Evolutionary conservation across 73 alveolate genomes (phyloP).

Genomic region (Diophrys appendiculata): DNA sequence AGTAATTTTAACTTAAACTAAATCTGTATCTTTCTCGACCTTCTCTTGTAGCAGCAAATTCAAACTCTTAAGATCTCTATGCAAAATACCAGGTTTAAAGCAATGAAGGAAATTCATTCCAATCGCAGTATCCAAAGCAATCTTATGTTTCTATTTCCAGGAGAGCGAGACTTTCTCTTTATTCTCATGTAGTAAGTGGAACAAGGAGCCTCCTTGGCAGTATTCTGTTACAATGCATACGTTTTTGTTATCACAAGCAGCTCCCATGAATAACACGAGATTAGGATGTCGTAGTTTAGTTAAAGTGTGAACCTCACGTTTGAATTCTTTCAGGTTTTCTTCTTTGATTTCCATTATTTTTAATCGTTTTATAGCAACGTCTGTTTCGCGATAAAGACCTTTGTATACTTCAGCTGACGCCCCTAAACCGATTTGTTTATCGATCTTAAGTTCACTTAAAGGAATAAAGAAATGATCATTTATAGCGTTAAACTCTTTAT

Average conservation of each 20-base stretch:
- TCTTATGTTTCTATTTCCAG: constrained; percentile 85
- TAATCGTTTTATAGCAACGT: constrained; percentile 92
- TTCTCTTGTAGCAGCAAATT: constrained; percentile 79
- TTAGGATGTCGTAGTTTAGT: constrained; percentile 82
- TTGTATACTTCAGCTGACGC: constrained; percentile 80
- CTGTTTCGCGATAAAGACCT: constrained; percentile 90
- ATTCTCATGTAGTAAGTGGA: constrained; percentile 86
- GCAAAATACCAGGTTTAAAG: constrained; percentile 86
- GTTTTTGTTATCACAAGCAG: constrained; percentile 71
- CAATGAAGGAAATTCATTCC: constrained; percentile 95
- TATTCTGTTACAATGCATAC: constrained; percentile 91
- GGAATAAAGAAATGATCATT: constrained; percentile 37
- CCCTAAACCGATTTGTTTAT: constrained; percentile 66
- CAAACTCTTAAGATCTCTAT: constrained; percentile 88
- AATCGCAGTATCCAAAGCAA: constrained; percentile 88
- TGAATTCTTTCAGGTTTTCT: constrained; percentile 80
- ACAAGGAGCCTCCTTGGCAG: constrained; percentile 95
- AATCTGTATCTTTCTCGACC: constrained; percentile 67
- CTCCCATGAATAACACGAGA: constrained; percentile 90
- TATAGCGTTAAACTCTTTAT: constrained; percentile 25
- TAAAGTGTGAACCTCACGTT: constrained; percentile 88
- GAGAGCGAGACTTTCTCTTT: constrained; percentile 58
- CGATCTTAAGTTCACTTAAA: constrained; percentile 45
- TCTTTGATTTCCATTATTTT: constrained; percentile 59
- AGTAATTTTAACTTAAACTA: constrained; percentile 80